phyloP scores from a whole-genome alignment of 495 filamentous ascomycete genomes.

The Aspergillus kassunensis region DNA sequence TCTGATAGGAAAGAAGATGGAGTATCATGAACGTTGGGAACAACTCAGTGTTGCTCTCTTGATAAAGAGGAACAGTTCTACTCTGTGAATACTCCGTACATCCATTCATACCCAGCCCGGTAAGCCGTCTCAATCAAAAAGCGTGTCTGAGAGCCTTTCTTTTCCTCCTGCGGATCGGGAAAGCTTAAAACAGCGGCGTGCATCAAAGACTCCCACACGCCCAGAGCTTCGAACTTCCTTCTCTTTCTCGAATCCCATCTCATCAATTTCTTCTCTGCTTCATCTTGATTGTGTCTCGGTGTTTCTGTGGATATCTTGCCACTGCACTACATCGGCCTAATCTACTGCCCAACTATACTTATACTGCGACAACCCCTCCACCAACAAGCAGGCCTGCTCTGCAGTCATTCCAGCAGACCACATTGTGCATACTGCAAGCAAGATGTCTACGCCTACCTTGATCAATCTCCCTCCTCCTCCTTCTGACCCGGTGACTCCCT shows the following conservation, averaged over 20 bases:
- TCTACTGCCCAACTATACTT: conserved; percentile 4
- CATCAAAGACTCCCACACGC: background rate
- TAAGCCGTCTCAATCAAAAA: no score
- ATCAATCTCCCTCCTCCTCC: conserved; percentile 84
- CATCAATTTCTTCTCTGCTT: no score
- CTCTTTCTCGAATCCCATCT: no score
- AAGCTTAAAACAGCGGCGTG: background rate
- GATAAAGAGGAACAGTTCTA: no score
- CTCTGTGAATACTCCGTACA: no score
- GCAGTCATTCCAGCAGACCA: background rate
- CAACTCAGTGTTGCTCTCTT: no score
- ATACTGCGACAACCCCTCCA: background rate
- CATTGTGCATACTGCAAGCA: conserved; percentile 6
- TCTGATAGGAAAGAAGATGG: no score
- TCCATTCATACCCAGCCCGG: no score
- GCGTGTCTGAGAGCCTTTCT: no score
- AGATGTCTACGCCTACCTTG: conserved; percentile 55
- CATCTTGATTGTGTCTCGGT: background rate
- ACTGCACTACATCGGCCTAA: background rate
- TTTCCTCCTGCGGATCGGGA: background rate
- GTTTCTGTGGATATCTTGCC: background rate
- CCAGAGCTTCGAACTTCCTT: no score
- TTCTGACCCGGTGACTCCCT: conserved; percentile 82
- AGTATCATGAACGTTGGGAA: no score
- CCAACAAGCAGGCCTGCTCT: background rate